A percentile compares a stretch with the other conserved stretches of the same genome.
Evolutionary conservation across 371 early-diverging fungal genomes (phyloP).

Genomic region (Apophysomyces elegans): DNA sequence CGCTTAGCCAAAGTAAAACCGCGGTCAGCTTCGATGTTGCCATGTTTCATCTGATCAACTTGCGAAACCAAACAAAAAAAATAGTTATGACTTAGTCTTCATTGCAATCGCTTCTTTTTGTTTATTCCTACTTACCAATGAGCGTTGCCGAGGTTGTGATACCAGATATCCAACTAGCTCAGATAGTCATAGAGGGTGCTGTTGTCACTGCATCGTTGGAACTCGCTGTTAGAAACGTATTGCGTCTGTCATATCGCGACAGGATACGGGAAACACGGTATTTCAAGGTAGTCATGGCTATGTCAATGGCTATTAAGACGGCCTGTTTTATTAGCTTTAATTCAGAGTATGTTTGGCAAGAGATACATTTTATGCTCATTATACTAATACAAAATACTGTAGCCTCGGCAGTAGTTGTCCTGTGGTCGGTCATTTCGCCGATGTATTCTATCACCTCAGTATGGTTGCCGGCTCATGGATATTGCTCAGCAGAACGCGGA

Average conservation of each 20-base stretch:
- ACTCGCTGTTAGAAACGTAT: slow-evolving; percentile 7
- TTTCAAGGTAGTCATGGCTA: slow-evolving; percentile 14
- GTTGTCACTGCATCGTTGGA: slow-evolving; percentile 12
- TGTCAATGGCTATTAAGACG: slow-evolving; percentile 14
- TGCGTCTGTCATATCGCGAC: not conserved
- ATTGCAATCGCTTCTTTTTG: not conserved
- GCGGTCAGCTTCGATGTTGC: not conserved
- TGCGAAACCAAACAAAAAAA: slow-evolving; percentile 9
- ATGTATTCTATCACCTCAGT: slow-evolving; percentile 40
- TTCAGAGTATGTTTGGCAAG: not conserved
- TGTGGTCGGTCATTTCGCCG: slow-evolving; percentile 27
- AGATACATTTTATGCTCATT: not conserved
- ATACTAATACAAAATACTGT: not conserved
- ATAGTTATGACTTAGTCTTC: not conserved
- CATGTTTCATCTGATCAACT: slow-evolving; percentile 6
- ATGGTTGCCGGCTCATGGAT: slow-evolving; percentile 40
- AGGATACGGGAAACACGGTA: slow-evolving; percentile 13
- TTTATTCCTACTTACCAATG: slow-evolving; percentile 4
- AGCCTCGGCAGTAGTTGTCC: slow-evolving; percentile 17
- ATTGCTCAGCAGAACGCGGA: slow-evolving; percentile 32
- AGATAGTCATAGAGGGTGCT: slow-evolving; percentile 9
- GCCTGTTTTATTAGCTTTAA: slow-evolving; percentile 7
- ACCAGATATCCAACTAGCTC: not conserved
- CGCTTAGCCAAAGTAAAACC: too few relatives aligned
- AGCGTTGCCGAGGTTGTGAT: slow-evolving; percentile 7